Evolutionary conservation across 345 rosid genomes (phyloP).

Genomic region (Citrus australasica): DNA sequence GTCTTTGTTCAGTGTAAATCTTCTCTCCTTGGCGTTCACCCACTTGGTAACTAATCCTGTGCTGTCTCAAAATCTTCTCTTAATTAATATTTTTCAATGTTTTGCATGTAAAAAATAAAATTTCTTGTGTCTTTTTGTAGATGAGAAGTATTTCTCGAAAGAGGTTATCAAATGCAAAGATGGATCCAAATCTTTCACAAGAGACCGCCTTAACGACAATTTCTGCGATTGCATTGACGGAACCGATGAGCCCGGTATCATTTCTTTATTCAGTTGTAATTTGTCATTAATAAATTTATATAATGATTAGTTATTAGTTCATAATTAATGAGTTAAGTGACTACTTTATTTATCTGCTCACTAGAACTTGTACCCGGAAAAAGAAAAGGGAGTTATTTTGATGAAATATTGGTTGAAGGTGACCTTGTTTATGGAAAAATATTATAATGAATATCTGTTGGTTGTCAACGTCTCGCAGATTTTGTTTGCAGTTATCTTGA

Average conservation of each 20-base stretch:
- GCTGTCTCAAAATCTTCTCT: neutral
- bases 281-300: neutral
- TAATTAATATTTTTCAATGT: neutral
- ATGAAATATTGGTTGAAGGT: too few relatives aligned
- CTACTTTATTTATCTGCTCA: too few relatives aligned
- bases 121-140: constrained; percentile 28
- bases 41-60: constrained; percentile 42
- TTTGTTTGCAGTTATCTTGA: neutral
- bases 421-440: too few relatives aligned
- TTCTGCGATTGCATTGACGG: constrained; percentile 96
- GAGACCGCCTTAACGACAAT: constrained; percentile 83
- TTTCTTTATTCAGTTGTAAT: neutral
- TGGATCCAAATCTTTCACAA: constrained; percentile 65
- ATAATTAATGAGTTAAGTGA: too few relatives aligned
- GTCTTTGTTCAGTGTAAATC: constrained; percentile 28
- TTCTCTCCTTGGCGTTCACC: constrained; percentile 59
- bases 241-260: constrained; percentile 91
- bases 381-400: too few relatives aligned
- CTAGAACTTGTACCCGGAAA: too few relatives aligned
- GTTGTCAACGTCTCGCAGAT: neutral
- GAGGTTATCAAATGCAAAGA: constrained; percentile 82
- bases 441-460: too few relatives aligned
- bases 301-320: neutral
- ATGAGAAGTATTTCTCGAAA: constrained; percentile 60
- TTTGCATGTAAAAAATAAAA: neutral